Evolutionary conservation across 306 rosid genomes (phyloP).

Genomic region (Pueraria montana): DNA sequence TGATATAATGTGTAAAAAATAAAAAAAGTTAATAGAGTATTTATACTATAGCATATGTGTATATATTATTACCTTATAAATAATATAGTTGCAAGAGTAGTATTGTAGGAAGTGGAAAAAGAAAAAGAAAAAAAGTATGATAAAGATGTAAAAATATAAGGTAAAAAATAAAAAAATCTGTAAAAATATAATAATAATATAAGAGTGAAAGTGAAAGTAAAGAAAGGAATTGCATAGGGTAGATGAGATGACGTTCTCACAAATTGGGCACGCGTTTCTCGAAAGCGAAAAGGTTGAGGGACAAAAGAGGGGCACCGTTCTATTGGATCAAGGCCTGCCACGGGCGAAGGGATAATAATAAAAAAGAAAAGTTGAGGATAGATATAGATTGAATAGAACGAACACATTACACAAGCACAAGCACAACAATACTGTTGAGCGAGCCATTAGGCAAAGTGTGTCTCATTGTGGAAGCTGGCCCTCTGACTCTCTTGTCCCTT

Average conservation of each 20-base stretch:
- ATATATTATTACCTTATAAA: no score
- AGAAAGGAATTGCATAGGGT: constrained; percentile 21
- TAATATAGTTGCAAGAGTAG: no score
- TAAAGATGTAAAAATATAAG: no score
- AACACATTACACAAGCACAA: not conserved
- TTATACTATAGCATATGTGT: no score
- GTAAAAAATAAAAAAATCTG: not conserved
- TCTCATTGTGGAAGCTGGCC: constrained; percentile 56
- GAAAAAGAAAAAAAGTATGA: no score
- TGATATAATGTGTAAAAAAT: no score
- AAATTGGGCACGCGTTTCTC: constrained; percentile 74
- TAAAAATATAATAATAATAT: not conserved
- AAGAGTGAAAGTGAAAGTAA: not conserved
- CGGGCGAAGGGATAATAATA: constrained; percentile 4
- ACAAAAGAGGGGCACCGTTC: constrained; percentile 60
- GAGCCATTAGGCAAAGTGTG: constrained; percentile 46
- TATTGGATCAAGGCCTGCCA: constrained; percentile 62
- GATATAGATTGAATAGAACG: not conserved
- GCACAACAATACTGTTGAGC: not conserved
- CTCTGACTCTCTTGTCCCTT: constrained; percentile 73
- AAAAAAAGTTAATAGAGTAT: no score
- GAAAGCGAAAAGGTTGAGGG: constrained; percentile 65
- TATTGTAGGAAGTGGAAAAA: no score
- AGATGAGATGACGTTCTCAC: constrained; percentile 85
- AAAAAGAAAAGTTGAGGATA: constrained; percentile 27